Base-by-base conservation (phyloP, 495 filamentous ascomycete species). In the Tuber borchii region DNA sequence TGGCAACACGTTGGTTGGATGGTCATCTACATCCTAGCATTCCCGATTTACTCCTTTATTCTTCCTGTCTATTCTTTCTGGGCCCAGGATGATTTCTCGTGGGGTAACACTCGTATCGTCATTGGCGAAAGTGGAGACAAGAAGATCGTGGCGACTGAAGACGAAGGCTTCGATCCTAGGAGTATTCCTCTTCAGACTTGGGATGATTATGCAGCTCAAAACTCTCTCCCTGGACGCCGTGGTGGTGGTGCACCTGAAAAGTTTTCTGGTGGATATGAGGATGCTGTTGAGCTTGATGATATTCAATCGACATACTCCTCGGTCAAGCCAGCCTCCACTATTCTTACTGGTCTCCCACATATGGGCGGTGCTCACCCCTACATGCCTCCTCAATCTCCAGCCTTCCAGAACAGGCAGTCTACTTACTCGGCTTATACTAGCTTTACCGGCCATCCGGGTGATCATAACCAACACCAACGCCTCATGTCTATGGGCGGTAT, bases 1-100 rank as follows among this genome's bases (percentile, higher is more conserved):
- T 99, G 95, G 95, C 93, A 99, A 83, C 93, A 97, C 82, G 87
- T 99, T 65, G 95, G 95, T 70, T 99, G 95, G 95, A 97, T 99
- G 93, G 91, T 98, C 81, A 98, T 99, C 82, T 99, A 99, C 84
- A 87, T 99, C 77, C 79, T 94, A 12, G 96, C 95, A 1, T 97
- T 92, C 87, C 96, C 96, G 0, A 91, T 99, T 80, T 97, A 94
- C 86, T 94, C 90, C 22, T 94, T 99, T 82, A 82, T 97, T 74
- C 88, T 99, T 10, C 95, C 95, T 0, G 85, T 99, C 79, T 99
- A 97, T 86, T 96, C 95, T 0, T 99, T 99, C 90, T 99, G 95
- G 95, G 95, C 97, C 82, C 93, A 97, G 84, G 95, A 99, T 85
- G 93, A 99, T 85, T 99, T 99, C 87, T 89, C 90, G 10, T 99